Evolutionary conservation across 2,329 filamentous ascomycete genomes (phyloP), one percentile per base, ranked within the genome.

Genomic region (Acrocalymma vagum): DNA sequence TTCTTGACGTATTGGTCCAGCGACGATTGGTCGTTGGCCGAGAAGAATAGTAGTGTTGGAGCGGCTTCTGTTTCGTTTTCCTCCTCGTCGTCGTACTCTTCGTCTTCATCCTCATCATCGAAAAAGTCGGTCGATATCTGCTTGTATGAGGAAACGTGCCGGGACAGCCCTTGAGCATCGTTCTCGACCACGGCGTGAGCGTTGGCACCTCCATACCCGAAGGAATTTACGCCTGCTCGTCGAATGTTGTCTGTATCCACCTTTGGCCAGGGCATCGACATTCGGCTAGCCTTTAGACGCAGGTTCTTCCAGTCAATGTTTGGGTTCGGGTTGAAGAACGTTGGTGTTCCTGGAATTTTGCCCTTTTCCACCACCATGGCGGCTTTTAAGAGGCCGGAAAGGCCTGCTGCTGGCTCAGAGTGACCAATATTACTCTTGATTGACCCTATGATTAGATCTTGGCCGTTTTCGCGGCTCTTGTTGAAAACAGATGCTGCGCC

Each of bases 361-460:
- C 49, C 51, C 37, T 72, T 50, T 38, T 72, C 62, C 5, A 78
- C 45, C 1, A 69, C 60, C 28, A 74, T 42, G 2, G 60, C 58
- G 9, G 63, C 60, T 25, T 71, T 71, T 9, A 72, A 38, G 14
- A 72, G 16, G 11, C 65, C 63, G 8, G 59, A 58, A 1, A 71
- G 39, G 11, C 66, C 69, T 10, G 60, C 57, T 3, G 65, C 62
- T 6, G 62, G 66, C 53, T 73, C 67, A 3, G 63, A 61, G 38
- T 73, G 72, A 3, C 71, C 71, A 35, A 73, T 58, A 28, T 73
- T 69, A 65, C 53, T 73, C 71, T 38, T 55, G 7, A 47, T 22
- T 7, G 51, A 45, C 8, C 50, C 53, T 6, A 54, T 43, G 5
- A 35, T 9, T 5, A 46, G 21, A 9, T 28, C 13, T 11, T 29